These are phyloP conservation scores for Ogataea sp. DNA, from an alignment of 805 yeast species.

Conservation along the genomic window DNA sequence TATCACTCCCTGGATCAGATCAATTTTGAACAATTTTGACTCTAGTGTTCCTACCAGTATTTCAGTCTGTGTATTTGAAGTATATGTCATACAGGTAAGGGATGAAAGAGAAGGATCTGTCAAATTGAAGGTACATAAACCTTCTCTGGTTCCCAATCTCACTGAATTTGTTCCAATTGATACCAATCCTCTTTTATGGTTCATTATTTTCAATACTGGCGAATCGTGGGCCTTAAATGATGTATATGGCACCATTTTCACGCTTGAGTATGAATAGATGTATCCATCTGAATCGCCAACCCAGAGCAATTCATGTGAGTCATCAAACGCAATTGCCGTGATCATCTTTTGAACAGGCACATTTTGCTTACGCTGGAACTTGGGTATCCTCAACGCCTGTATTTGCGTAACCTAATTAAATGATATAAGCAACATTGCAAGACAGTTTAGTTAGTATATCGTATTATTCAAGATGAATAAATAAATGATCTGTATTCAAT, in stretches of 20 bases:
- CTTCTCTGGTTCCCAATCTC: conserved; percentile 49
- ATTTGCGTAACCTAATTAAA: conserved; percentile 24
- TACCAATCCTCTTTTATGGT: conserved; percentile 50
- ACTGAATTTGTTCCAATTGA: conserved; percentile 45
- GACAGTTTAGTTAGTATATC: too few relatives aligned
- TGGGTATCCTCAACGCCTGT: conserved; percentile 18
- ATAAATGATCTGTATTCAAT: too few relatives aligned
- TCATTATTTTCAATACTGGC: conserved; percentile 43
- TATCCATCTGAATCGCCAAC: conserved; percentile 63
- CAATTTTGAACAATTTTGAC: conserved; percentile 32
- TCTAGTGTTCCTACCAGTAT: conserved; percentile 35
- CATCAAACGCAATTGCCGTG: conserved; percentile 49
- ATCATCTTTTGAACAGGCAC: conserved; percentile 10
- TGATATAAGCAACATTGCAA: not conserved
- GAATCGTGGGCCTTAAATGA: conserved; percentile 44
- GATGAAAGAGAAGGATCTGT: conserved; percentile 21
- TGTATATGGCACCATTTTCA: conserved; percentile 46
- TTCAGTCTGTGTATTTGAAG: conserved; percentile 33
- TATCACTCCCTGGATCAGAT: conserved; percentile 29
- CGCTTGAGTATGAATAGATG: conserved; percentile 34
- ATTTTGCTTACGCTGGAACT: conserved; percentile 2
- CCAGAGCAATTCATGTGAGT: conserved; percentile 75
- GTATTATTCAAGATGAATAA: too few relatives aligned
- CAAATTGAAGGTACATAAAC: conserved; percentile 33
- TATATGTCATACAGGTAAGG: conserved; percentile 33